Base-by-base conservation (phyloP, 2,329 filamentous ascomycete genomes). In the Cadophora gregata region DNA sequence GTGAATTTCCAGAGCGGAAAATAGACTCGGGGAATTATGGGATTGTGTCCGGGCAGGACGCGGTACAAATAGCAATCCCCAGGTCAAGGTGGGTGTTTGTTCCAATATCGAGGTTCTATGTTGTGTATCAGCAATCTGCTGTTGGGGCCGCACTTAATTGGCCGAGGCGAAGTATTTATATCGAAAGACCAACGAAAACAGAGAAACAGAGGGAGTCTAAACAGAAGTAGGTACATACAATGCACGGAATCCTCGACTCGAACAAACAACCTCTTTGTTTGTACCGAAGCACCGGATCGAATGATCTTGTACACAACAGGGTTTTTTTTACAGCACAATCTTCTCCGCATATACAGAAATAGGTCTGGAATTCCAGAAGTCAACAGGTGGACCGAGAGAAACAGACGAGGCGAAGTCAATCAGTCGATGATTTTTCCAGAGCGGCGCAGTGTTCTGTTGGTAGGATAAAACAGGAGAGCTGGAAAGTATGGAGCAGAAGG, bases 291-390 rank as follows among this genome's bases (percentile, higher is more conserved):
- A 25, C n/a, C 33, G 19, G 4, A 4, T 45, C 16, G 59, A 48
- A 27, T 42, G 21, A 38, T 36, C 62, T 45, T 63, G 63, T 66
- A 56, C 48, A 63, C 60, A 62, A 33, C 66, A 51, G 64, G 59
- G 66, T 64, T 60, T 63, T 42, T 51, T 69, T 69, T n/a, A n/a
- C 68, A 69, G 65, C 62, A 68, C 66, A 68, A 66, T 25, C 50
- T 50, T 31, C 56, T 48, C 27, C 60, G 64, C 59, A 65, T 58
- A 66, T 63, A 69, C 62, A 70, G 42, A 53, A 67, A 29, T n/a
- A 31, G 25, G 33, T 33, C 38, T 33, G 14, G 60, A 33, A 21
- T 36, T 63, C 64, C 59, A 48, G 45, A 31, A 66, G 27, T 38
- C 25, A 38, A 16, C 16, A 14, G 36, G 36, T 38, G 16, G 36